phyloP scores from a whole-genome alignment of 768 basidiomycete species.

The Trametes cubensis region DNA sequence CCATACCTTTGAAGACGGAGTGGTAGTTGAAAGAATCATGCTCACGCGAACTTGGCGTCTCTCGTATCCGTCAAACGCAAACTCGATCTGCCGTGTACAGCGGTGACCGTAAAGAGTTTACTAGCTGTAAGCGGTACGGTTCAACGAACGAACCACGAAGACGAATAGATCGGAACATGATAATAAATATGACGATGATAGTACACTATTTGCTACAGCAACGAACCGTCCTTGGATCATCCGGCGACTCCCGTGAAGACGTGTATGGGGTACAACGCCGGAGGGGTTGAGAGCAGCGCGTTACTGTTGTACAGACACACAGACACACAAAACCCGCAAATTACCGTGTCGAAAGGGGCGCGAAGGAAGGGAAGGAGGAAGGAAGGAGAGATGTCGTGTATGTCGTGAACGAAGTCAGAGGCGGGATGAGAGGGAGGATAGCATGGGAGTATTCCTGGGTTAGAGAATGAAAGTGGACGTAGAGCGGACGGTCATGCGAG shows the following conservation, averaged over 20 bases:
- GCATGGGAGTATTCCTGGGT: background rate
- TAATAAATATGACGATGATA: background rate
- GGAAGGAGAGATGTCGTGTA: background rate
- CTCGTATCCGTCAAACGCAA: too few species aligned
- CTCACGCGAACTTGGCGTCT: too few species aligned
- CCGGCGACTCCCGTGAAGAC: background rate
- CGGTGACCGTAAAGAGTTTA: too few species aligned
- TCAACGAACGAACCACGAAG: too few species aligned
- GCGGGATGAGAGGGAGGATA: background rate
- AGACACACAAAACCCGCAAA: background rate
- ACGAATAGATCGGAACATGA: too few species aligned
- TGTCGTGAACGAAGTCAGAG: background rate
- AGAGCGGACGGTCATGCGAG: background rate
- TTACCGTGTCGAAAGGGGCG: background rate
- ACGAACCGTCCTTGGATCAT: background rate
- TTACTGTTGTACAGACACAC: background rate
- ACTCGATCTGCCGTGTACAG: too few species aligned
- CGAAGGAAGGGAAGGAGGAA: background rate
- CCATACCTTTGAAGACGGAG: too few species aligned
- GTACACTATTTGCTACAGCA: conserved; percentile 6
- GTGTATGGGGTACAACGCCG: background rate
- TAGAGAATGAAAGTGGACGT: background rate
- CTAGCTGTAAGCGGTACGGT: too few species aligned
- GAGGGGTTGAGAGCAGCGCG: background rate
- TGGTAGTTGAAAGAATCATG: too few species aligned